Evolutionary conservation across 129 eudicot species (phyloP), one percentile per base, ranked within the genome.

Genomic region (Flaveria bidentis): DNA sequence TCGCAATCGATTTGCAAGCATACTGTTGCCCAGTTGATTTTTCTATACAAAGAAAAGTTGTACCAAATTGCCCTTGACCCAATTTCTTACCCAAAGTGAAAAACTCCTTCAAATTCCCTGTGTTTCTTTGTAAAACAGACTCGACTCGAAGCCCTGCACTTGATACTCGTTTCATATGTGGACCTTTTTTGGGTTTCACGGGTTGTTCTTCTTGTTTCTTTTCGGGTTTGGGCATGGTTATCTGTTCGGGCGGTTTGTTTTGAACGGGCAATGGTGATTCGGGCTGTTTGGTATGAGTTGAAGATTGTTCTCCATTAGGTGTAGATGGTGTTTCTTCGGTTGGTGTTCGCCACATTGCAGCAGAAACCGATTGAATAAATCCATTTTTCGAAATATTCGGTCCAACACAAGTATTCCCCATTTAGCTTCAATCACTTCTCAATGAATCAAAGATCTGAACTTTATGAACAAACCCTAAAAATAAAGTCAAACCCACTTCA

Each of bases 341-440:
- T 9, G 84, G 90, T 39, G 89, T 56, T 68, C 96, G 84, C 98
- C 98, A 92, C 82, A 92, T 87, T 78, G 93, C 98, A 62, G 96
- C 94, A 1, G 98, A 90, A 77, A 92, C 96, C 6, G 98, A 88
- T 79, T 92, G 92, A n/a, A 92, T 84, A 56, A 92, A 81, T 15
- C 94, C 88, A 82, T 86, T 84, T 76, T 88, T 92, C 2, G 90
- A 69, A 33, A 90, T 78, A 75, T 80, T 86, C 10, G 98, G 98
- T 50, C 98, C 98, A 74, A 92, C 98, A 85, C 98, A 92, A 85
- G 92, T 88, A 69, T 92, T 92, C 75, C 98, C 98, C 98, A 92
- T 92, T 73, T 60, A 62, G 57, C 80, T 70, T 73, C 67, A 78
- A 75, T 62, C 67, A 61, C 42, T 76, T 63, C 61, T 78, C 71